Base-by-base conservation (phyloP, 2,329 filamentous ascomycete species). In the Fonsecaea erecta region DNA sequence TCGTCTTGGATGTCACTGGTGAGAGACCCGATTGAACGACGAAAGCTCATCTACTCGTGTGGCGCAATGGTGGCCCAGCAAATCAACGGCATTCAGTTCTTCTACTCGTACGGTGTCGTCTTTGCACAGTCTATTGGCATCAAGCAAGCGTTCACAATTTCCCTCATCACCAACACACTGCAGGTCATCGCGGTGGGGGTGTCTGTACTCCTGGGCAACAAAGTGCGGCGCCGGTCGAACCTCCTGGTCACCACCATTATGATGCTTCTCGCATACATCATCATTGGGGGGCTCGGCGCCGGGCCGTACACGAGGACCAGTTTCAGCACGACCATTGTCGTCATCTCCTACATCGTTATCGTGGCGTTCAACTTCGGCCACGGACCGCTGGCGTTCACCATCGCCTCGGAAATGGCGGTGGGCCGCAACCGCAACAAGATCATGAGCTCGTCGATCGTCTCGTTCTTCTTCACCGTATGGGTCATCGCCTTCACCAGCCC, bases 381-480 rank as follows among this genome's bases (percentile, higher is more conserved):
- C 72, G 80, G 80, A 1, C 78, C 81, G 0, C 72, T 80, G 0
- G 75, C 73, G 1, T 82, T 75, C 73, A 78, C 79, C 0, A 77
- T 81, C 43, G 79, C 75, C 55, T 69, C 70, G 8, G 81, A 84
- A 66, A 80, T 82, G 77, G 78, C 81, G 0, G 80, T 82, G 26
- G 81, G 81, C 3, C 77, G 76, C 14, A 83, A 84, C 71, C 74
- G 79, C 55, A 81, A 81, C 71, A 81, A 82, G 70, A 82, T 81
- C 67, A 78, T 75, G n/a, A 74, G 78, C 8, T 74, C 77, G 3
- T 75, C 80, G 0, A 78, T 83, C 0, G 79, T 74, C 2, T 76
- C 73, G 4, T 83, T 64, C 73, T 83, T 68, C 51, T 40, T 75
- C 24, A 72, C 72, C 9, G 63, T 74, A 43, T 77, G 76, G 75